phyloP scores from a whole-genome alignment of 2,329 filamentous ascomycete genomes.

The Phoma sp. region DNA sequence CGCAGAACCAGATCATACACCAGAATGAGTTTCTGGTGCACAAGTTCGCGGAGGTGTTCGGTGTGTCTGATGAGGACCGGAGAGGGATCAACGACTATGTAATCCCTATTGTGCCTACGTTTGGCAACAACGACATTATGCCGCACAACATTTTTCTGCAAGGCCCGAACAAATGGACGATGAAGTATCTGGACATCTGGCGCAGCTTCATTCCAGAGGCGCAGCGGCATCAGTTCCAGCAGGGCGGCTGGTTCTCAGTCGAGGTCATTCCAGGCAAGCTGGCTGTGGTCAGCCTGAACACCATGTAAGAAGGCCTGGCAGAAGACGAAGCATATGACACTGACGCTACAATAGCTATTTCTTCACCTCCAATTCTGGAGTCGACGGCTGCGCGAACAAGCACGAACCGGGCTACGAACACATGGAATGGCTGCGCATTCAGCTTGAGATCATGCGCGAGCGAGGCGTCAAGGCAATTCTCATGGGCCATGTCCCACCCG shows the following conservation, averaged over 20 bases:
- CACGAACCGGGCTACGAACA: conserved; percentile 91
- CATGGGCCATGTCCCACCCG: conserved; percentile 92
- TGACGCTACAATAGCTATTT: conserved; percentile 67
- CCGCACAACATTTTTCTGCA: conserved; percentile 91
- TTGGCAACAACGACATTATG: conserved; percentile 97
- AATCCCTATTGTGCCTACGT: conserved; percentile 84
- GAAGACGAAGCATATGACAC: not conserved
- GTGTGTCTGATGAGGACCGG: conserved; percentile 52
- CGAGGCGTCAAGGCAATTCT: conserved; percentile 93
- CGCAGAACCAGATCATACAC: conserved; percentile 73
- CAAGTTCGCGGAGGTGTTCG: conserved; percentile 78
- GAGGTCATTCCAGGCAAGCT: conserved; percentile 88
- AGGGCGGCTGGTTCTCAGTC: conserved; percentile 92
- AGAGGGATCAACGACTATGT: conserved; percentile 61
- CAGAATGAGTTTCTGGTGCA: conserved; percentile 77
- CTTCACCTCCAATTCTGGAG: conserved; percentile 89
- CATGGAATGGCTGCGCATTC: conserved; percentile 92
- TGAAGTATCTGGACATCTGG: conserved; percentile 80
- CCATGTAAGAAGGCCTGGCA: conserved; percentile 59
- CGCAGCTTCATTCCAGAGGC: conserved; percentile 85
- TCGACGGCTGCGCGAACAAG: conserved; percentile 82
- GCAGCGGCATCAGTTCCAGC: conserved; percentile 87
- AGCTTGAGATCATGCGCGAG: conserved; percentile 80
- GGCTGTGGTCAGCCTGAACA: conserved; percentile 93
- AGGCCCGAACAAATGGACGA: conserved; percentile 88